Base-by-base conservation (phyloP, 768 basidiomycete genomes). In the Hysterangium stoloniferum region DNA sequence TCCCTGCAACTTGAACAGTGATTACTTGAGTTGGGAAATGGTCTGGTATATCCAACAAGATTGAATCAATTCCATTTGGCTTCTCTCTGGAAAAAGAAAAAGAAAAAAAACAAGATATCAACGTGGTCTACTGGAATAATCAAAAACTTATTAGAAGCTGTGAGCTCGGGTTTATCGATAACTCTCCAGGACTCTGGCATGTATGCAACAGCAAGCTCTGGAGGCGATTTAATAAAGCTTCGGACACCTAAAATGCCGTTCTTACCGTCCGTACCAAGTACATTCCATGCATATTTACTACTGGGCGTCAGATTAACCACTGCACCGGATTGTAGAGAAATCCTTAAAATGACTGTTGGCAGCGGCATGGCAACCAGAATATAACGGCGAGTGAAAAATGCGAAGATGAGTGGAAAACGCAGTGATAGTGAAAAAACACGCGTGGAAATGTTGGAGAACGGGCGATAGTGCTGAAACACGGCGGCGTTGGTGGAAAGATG, bases 31-130 rank as follows among this genome's bases (percentile, higher is more conserved):
- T 69, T 2, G 74, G 76, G 32, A 62, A 62, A 33, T 72, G 71
- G 7, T 63, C 65, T 6, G 80, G 78, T 33, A 85, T 71, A 0
- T 70, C 64, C 40, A 80, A n/a, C n/a, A n/a, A n/a, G n/a, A n/a
- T n/a, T n/a, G n/a, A n/a, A n/a, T n/a, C n/a, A n/a, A n/a, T n/a
- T n/a, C n/a, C n/a, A n/a, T n/a, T n/a, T n/a, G n/a, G n/a, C n/a
- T n/a, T n/a, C n/a, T n/a, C n/a, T n/a, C n/a, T n/a, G n/a, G n/a
- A n/a, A n/a, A n/a, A n/a, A n/a, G n/a, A n/a, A n/a, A n/a, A n/a
- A n/a, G n/a, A n/a, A n/a, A n/a, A n/a, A n/a, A n/a, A n/a, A n/a
- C n/a, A n/a, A n/a, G n/a, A n/a, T n/a, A n/a, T n/a, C n/a, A n/a
- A n/a, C n/a, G n/a, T n/a, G n/a, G n/a, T n/a, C n/a, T 36, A 17